A percentile compares a stretch with the other conserved stretches of the same genome.
phyloP scores from a whole-genome alignment of 306 rosid genomes.

The Myrica gale region DNA sequence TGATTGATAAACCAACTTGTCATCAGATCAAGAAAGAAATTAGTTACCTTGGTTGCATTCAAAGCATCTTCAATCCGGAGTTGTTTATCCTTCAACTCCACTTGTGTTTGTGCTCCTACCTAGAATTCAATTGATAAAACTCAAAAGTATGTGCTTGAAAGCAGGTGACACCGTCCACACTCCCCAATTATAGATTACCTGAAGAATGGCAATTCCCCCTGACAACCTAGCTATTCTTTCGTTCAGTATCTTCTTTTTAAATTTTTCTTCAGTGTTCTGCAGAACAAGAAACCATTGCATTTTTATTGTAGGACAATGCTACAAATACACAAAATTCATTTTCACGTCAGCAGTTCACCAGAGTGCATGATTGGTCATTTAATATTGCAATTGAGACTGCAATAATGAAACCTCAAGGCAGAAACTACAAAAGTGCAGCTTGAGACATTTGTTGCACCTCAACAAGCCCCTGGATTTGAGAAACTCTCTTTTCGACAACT shows the following conservation, averaged over 20 bases:
- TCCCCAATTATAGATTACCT: conserved; percentile 42
- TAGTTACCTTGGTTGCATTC: conserved; percentile 77
- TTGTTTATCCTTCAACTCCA: conserved; percentile 90
- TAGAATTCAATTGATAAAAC: conserved; percentile 34
- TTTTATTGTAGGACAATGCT: conserved; percentile 5
- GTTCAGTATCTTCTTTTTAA: conserved; percentile 71
- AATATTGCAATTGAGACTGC: neutral
- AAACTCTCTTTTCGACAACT: conserved; percentile 68
- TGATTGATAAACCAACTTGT: conserved; percentile 18
- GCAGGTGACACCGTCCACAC: conserved; percentile 10
- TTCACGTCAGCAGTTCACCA: conserved; percentile 1
- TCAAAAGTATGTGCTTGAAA: conserved; percentile 24
- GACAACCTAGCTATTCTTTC: conserved; percentile 91
- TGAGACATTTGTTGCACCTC: conserved; percentile 50
- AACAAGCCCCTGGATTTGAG: conserved; percentile 61
- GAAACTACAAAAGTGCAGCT: conserved; percentile 1
- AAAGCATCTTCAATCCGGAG: conserved; percentile 87
- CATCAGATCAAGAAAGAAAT: conserved; percentile 15
- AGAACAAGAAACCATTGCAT: conserved; percentile 26
- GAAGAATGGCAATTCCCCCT: conserved; percentile 84
- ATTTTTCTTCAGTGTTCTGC: conserved; percentile 78
- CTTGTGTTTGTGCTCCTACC: conserved; percentile 97
- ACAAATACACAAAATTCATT: conserved; percentile 5
- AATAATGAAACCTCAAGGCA: conserved; percentile 14
- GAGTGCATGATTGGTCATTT: neutral